Evolutionary conservation across 2,329 filamentous ascomycete species (phyloP).

Genomic region (Fusarium sp.): DNA sequence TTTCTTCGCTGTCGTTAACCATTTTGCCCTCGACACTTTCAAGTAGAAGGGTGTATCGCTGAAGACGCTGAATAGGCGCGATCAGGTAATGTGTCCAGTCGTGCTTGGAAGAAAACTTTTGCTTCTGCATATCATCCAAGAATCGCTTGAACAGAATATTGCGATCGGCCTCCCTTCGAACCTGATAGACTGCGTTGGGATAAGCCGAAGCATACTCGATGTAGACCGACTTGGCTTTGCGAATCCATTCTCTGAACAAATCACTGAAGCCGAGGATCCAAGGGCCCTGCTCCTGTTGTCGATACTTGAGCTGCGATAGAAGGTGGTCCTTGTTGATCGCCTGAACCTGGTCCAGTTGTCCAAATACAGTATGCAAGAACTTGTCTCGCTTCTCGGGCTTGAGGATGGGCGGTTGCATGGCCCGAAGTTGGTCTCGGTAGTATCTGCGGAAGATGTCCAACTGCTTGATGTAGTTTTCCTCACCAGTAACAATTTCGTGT

Average conservation of each 20-base stretch:
- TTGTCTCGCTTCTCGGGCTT: conserved; percentile 79
- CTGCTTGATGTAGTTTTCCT: conserved; percentile 91
- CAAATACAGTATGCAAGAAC: conserved; percentile 89
- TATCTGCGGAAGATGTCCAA: conserved; percentile 86
- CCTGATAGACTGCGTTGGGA: conserved; percentile 82
- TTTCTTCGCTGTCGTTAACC: conserved; percentile 87
- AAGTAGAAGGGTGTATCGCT: conserved; percentile 88
- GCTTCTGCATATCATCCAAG: conserved; percentile 79
- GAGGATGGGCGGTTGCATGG: conserved; percentile 82
- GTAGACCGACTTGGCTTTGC: conserved; percentile 89
- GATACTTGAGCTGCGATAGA: conserved; percentile 92
- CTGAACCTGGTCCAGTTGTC: conserved; percentile 88
- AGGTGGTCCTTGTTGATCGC: conserved; percentile 93
- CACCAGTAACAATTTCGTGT: conserved; percentile 93
- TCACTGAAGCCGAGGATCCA: conserved; percentile 96
- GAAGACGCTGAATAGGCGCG: conserved; percentile 89
- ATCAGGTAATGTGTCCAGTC: conserved; percentile 97
- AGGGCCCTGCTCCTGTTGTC: conserved; percentile 95
- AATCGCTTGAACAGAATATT: conserved; percentile 91
- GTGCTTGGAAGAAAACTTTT: conserved; percentile 83
- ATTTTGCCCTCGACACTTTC: conserved; percentile 87
- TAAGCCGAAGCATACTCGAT: conserved; percentile 92
- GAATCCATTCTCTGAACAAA: conserved; percentile 97
- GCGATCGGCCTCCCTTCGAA: conserved; percentile 84
- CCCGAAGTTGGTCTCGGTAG: conserved; percentile 83